Percentiles rank a stretch among this genome's conserved stretches.
Conservation (phyloP, 2,329 filamentous ascomycete genomes). For the Beauveria sp. region DNA sequence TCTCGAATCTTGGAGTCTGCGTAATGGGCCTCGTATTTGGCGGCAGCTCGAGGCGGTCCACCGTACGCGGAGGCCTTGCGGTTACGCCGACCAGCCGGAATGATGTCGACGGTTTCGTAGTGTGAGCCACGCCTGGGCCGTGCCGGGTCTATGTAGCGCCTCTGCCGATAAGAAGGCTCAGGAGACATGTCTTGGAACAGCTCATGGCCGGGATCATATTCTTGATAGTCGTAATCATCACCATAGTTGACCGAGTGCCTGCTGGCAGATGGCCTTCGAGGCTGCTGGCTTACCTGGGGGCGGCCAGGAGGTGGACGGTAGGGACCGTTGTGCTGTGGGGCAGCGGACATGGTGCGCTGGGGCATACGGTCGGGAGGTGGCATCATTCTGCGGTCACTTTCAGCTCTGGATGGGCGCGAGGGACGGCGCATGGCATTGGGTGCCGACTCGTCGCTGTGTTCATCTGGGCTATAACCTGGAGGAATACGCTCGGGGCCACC, state of each 20-base stretch:
- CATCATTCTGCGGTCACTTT: constrained; percentile 40
- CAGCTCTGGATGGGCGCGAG: constrained; percentile 34
- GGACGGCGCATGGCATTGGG: constrained; percentile 31
- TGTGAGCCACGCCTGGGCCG: constrained; percentile 28
- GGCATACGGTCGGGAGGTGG: constrained; percentile 36
- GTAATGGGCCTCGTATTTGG: constrained; percentile 27
- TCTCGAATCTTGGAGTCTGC: constrained; percentile 30
- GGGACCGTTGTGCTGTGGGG: constrained; percentile 21
- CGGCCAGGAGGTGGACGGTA: constrained; percentile 22
- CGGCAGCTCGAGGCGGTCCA: constrained; percentile 25
- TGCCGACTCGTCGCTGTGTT: constrained; percentile 34
- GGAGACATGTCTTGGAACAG: constrained; percentile 34
- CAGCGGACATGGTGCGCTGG: constrained; percentile 27
- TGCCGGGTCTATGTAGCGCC: constrained; percentile 24
- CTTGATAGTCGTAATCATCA: constrained; percentile 31
- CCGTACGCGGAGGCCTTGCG: constrained; percentile 36
- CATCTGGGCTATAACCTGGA: constrained; percentile 29
- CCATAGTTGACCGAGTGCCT: constrained; percentile 26
- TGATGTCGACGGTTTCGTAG: constrained; percentile 33
- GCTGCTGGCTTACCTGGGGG: constrained; percentile 17
- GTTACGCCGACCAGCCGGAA: constrained; percentile 27
- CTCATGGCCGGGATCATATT: constrained; percentile 25
- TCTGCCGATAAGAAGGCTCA: constrained; percentile 25
- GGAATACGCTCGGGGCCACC: constrained; percentile 18
- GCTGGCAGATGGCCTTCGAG: constrained; percentile 21